Percentiles rank a stretch among this genome's conserved stretches.
Conservation (phyloP, 345 rosid species). For the Camelina sativa region DNA sequence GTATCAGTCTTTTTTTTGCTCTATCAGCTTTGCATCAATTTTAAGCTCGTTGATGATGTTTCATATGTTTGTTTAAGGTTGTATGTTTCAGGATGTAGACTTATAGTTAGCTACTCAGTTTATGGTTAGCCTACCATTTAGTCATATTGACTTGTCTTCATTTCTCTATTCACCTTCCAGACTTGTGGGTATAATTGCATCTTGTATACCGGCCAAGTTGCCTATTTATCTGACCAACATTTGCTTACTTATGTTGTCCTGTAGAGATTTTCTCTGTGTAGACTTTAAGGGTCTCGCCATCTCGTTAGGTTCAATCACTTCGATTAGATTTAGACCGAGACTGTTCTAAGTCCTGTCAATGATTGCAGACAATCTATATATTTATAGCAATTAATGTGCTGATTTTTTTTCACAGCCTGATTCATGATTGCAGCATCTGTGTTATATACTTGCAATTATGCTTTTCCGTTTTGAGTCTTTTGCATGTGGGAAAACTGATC, state of each 20-base stretch:
- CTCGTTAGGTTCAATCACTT: not conserved
- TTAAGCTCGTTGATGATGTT: not conserved
- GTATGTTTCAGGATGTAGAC: not conserved
- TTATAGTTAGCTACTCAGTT: not conserved
- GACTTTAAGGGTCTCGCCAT: not conserved
- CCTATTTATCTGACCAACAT: not conserved
- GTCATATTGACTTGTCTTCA: not conserved
- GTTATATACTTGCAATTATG: not conserved
- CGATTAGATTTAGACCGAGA: not conserved
- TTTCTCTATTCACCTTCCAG: too few relatives aligned
- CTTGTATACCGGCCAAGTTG: not conserved
- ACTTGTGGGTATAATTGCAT: not conserved
- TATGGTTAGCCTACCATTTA: not conserved
- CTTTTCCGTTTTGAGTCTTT: not conserved
- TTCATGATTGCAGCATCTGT: slow-evolving; percentile 3
- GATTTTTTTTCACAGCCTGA: slow-evolving; percentile 5
- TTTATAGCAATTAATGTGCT: not conserved
- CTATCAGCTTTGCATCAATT: not conserved
- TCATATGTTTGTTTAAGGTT: not conserved
- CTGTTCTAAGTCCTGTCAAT: not conserved
- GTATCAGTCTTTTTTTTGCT: not conserved
- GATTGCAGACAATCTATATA: not conserved
- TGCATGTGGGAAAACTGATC: not conserved
- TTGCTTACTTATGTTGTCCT: not conserved
- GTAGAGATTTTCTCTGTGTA: not conserved